Conservation (phyloP, 306 rosid species). For the Cicer pinnatifidum region DNA sequence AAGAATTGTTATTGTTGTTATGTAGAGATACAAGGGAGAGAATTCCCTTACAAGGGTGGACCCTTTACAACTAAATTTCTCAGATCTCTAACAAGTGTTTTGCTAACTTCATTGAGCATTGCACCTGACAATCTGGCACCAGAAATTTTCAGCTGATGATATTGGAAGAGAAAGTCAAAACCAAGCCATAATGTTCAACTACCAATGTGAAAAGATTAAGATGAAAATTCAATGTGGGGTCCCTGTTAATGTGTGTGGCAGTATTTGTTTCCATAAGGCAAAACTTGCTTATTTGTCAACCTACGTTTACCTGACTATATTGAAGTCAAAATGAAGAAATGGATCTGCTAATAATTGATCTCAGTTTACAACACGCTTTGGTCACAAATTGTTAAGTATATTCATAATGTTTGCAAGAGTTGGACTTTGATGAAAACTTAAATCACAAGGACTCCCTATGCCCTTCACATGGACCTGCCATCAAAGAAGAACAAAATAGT, state of each 20-base stretch:
- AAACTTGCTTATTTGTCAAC: neutral
- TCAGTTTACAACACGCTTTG: neutral
- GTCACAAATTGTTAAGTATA: too few species aligned
- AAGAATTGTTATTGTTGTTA: too few species aligned
- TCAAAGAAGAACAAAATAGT: neutral
- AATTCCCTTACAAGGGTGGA: too few species aligned
- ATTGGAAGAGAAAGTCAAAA: neutral
- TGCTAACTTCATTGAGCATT: too few species aligned
- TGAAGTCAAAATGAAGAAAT: neutral
- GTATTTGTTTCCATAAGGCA: neutral
- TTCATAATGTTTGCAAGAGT: too few species aligned
- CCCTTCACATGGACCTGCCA: slow-evolving; percentile 8
- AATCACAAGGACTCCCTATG: neutral
- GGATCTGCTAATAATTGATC: slow-evolving; percentile 4
- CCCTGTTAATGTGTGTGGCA: slow-evolving; percentile 3
- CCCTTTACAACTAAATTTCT: too few species aligned
- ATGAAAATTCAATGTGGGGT: neutral
- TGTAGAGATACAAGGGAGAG: too few species aligned
- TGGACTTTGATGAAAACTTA: too few species aligned
- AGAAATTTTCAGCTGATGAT: neutral
- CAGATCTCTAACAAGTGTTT: too few species aligned
- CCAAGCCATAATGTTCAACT: neutral
- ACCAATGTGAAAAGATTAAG: neutral
- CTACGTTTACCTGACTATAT: neutral
- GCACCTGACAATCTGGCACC: neutral